Conservation (phyloP, 768 basidiomycete species). For the Termitomyces sp. region DNA sequence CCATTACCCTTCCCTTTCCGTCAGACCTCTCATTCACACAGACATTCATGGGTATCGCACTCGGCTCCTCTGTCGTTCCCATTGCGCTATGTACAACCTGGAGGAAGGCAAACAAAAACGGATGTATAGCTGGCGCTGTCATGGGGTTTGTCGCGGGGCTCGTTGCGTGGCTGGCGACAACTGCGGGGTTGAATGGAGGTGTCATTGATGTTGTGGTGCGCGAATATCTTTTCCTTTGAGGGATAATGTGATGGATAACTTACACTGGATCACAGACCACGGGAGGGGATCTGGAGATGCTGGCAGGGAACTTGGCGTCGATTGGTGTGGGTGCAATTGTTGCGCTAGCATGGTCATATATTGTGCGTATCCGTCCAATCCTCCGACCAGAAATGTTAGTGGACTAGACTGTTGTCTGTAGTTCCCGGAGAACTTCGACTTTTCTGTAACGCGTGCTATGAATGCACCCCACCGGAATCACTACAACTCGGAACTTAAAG, state of each 20-base stretch:
- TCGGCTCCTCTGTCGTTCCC: slow-evolving; percentile 82
- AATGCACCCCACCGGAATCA: slow-evolving; percentile 31
- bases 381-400: slow-evolving; percentile 31
- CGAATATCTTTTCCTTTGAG: neutral
- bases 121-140: slow-evolving; percentile 68
- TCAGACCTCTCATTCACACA: slow-evolving; percentile 16
- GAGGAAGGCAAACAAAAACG: slow-evolving; percentile 80
- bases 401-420: slow-evolving; percentile 28
- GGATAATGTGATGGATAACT: too few relatives aligned
- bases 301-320: slow-evolving; percentile 82
- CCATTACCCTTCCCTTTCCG: neutral
- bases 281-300: slow-evolving; percentile 60
- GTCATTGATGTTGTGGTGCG: slow-evolving; percentile 66
- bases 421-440: slow-evolving; percentile 64
- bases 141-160: slow-evolving; percentile 66
- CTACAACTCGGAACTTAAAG: neutral
- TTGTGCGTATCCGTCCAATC: slow-evolving; percentile 38
- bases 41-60: slow-evolving; percentile 86
- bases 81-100: slow-evolving; percentile 87
- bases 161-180: slow-evolving; percentile 82
- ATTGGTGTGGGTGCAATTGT: slow-evolving; percentile 80
- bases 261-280: slow-evolving; percentile 27
- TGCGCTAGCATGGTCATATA: slow-evolving; percentile 52
- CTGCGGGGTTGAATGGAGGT: slow-evolving; percentile 60
- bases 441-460: slow-evolving; percentile 71